These are phyloP conservation scores for Fusarium sp. DNA, from an alignment of 2,329 filamentous ascomycete genomes.

Conservation along the genomic window DNA sequence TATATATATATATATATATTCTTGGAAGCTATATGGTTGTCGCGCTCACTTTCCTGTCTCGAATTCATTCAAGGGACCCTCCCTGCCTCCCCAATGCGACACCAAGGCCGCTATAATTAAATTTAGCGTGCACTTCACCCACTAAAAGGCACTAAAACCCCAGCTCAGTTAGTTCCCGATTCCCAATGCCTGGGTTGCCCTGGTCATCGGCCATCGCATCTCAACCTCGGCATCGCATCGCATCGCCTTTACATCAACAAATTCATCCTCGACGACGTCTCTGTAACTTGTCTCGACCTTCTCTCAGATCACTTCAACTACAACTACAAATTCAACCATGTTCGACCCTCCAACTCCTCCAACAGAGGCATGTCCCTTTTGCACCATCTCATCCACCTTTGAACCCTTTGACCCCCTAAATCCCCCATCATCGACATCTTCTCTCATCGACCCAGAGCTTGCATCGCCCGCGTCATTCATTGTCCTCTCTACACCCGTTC, in stretches of 20 bases:
- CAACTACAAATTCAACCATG: slow-evolving; percentile 32
- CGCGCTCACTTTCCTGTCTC: slow-evolving; percentile 1
- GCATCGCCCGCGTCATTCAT: slow-evolving; percentile 64
- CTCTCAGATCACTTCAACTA: too few species aligned
- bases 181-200: slow-evolving; percentile 18
- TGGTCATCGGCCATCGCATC: slow-evolving; percentile 17
- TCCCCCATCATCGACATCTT: slow-evolving; percentile 53
- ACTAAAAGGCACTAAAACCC: slow-evolving; percentile 26
- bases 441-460: slow-evolving; percentile 45
- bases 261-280: slow-evolving; percentile 1
- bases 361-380: slow-evolving; percentile 66
- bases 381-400: slow-evolving; percentile 64
- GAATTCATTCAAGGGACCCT: neutral
- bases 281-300: neutral
- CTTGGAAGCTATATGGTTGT: neutral
- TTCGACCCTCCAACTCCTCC: slow-evolving; percentile 52
- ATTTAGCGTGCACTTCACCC: slow-evolving; percentile 19
- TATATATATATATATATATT: too few species aligned
- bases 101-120: slow-evolving; percentile 7
- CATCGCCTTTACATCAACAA: slow-evolving; percentile 18
- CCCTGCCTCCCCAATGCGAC: slow-evolving; percentile 20
- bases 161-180: slow-evolving; percentile 11
- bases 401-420: slow-evolving; percentile 55
- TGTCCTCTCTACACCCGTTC: slow-evolving; percentile 78
- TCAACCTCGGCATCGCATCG: slow-evolving; percentile 31